Evolutionary conservation across 345 rosid genomes (phyloP).

Genomic region (Trapa incisa): DNA sequence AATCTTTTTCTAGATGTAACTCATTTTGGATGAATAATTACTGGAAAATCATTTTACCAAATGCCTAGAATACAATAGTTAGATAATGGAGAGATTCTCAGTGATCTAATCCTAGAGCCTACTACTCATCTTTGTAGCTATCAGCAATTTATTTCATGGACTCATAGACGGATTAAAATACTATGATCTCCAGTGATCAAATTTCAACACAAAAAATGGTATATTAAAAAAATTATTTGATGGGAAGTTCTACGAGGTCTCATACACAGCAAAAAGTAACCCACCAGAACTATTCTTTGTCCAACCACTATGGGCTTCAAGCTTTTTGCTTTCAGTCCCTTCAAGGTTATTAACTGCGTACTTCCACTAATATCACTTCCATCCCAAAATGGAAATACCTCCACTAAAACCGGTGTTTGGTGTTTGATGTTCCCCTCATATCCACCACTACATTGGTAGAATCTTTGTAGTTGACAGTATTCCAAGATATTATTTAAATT

Average conservation of each 20-base stretch:
- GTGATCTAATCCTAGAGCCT: no score
- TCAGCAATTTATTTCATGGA: no score
- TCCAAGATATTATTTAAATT: constrained; percentile 37
- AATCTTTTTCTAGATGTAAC: neutral
- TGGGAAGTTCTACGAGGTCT: neutral
- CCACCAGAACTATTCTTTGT: constrained; percentile 43
- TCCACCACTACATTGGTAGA: constrained; percentile 56
- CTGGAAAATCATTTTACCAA: no score
- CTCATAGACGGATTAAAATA: no score
- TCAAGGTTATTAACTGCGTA: constrained; percentile 11
- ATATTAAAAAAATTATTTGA: no score
- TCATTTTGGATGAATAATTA: neutral
- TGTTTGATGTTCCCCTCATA: constrained; percentile 39
- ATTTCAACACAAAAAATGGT: neutral
- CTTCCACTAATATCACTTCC: constrained; percentile 9
- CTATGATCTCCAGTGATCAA: no score
- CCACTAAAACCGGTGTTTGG: constrained; percentile 40
- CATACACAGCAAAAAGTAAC: constrained; percentile 23
- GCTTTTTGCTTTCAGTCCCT: constrained; percentile 30
- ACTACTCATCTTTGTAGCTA: no score
- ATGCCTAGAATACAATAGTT: no score
- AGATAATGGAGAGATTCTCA: no score
- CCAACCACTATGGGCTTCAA: constrained; percentile 26
- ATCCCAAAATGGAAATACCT: constrained; percentile 53
- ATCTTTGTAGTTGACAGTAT: constrained; percentile 36